Evolutionary conservation across 2,329 filamentous ascomycete species (phyloP).

Genomic region (Thielaviopsis euricoi): DNA sequence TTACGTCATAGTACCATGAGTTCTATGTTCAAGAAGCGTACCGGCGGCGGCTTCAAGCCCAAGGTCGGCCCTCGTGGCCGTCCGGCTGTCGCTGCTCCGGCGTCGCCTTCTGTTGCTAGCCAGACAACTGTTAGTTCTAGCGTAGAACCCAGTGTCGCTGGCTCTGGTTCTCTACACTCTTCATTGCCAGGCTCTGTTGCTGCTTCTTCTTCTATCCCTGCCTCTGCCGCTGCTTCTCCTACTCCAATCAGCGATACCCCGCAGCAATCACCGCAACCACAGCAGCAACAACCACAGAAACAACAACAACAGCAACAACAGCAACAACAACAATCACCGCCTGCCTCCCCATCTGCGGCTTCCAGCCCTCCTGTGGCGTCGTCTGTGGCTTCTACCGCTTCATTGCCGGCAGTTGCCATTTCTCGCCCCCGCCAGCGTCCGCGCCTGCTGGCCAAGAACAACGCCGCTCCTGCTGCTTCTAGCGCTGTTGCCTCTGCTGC

Average conservation of each 20-base stretch:
- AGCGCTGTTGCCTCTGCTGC: no score
- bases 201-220: background rate
- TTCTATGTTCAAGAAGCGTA: conserved; percentile 52
- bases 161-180: background rate
- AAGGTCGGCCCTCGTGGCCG: conserved; percentile 44
- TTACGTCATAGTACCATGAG: conserved; percentile 34
- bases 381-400: background rate
- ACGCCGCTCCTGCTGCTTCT: background rate
- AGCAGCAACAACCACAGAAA: background rate
- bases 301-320: background rate
- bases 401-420: background rate
- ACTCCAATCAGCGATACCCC: background rate
- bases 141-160: background rate
- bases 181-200: background rate
- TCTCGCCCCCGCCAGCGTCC: conserved; percentile 1
- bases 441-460: conserved; percentile 1
- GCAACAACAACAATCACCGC: background rate
- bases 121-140: background rate
- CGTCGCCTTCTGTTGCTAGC: conserved; percentile 3
- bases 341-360: background rate
- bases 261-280: background rate
- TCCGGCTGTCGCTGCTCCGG: conserved; percentile 20
- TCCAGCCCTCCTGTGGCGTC: background rate
- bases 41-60: conserved; percentile 47
- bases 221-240: background rate